A percentile compares a stretch with the other conserved stretches of the same genome.
These are phyloP conservation scores for Phialophora expanda DNA, from an alignment of 2,329 filamentous ascomycete species.

Conservation along the genomic window DNA sequence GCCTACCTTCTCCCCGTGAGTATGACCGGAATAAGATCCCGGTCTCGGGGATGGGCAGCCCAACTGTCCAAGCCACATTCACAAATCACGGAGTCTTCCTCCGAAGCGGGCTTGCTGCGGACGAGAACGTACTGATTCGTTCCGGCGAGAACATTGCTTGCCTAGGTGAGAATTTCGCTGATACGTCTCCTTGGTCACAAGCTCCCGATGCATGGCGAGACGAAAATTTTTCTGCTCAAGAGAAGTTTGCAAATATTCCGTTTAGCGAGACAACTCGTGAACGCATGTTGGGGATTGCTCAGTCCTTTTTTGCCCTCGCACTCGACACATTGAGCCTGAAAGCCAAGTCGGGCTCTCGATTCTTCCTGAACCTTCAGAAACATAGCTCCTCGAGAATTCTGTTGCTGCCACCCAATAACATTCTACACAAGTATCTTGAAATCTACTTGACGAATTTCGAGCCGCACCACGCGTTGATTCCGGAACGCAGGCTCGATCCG, in stretches of 20 bases:
- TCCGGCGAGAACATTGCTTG: background rate
- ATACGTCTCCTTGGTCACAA: conserved; percentile 1
- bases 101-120: background rate
- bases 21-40: conserved; percentile 6
- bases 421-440: conserved; percentile 19
- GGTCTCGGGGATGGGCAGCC: conserved; percentile 3
- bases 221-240: background rate
- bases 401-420: conserved; percentile 10
- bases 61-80: background rate
- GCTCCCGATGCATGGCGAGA: background rate
- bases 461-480: conserved; percentile 12
- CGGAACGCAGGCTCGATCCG: conserved; percentile 10
- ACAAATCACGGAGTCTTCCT: background rate
- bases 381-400: conserved; percentile 15
- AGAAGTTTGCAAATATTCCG: conserved; percentile 7
- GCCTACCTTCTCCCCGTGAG: background rate
- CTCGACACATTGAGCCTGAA: conserved; percentile 15
- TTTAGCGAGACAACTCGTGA: conserved; percentile 17
- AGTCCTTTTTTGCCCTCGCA: conserved; percentile 13
- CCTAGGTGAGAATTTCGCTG: background rate
- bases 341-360: conserved; percentile 1
- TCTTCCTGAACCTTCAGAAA: conserved; percentile 3
- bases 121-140: background rate
- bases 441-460: conserved; percentile 16
- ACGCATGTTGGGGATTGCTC: conserved; percentile 10